Conservation (phyloP, 2,329 filamentous ascomycete genomes). For the Metarhizium guizhouense region DNA sequence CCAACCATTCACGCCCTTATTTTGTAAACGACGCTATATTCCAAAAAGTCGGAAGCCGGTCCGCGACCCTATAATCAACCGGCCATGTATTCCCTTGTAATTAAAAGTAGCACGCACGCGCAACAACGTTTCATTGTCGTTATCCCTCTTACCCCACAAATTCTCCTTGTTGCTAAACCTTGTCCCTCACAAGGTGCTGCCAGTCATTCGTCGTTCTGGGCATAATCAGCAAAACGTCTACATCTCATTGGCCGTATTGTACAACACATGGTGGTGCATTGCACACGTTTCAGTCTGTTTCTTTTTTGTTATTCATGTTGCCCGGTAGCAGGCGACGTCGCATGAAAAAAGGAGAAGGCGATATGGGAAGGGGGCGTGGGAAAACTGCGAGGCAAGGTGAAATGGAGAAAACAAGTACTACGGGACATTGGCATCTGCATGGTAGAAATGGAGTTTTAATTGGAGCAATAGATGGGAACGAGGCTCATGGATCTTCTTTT, state of each 20-base stretch:
- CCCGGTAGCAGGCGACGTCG: neutral
- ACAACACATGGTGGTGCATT: neutral
- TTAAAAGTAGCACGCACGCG: neutral
- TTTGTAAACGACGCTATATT: neutral
- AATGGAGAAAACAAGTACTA: neutral
- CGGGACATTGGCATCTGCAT: neutral
- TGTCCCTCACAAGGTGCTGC: neutral
- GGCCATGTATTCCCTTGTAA: neutral
- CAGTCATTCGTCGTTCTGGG: neutral
- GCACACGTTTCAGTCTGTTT: neutral
- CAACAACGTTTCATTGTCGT: neutral
- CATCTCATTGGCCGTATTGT: neutral
- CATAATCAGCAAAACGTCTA: neutral
- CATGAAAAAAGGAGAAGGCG: neutral
- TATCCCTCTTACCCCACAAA: neutral
- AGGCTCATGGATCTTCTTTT: neutral
- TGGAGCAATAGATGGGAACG: slow-evolving; percentile 1
- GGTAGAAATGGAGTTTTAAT: slow-evolving; percentile 1
- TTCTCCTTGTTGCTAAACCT: no score
- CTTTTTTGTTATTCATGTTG: neutral
- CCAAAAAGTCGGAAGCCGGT: neutral
- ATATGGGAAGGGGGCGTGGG: neutral
- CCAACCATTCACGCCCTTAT: neutral
- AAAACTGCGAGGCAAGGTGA: neutral
- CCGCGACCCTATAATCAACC: neutral